Percentiles rank a stretch among this genome's conserved stretches.
Conservation (phyloP, 176 grass and related monocot genomes). For the Avena eriantha region DNA sequence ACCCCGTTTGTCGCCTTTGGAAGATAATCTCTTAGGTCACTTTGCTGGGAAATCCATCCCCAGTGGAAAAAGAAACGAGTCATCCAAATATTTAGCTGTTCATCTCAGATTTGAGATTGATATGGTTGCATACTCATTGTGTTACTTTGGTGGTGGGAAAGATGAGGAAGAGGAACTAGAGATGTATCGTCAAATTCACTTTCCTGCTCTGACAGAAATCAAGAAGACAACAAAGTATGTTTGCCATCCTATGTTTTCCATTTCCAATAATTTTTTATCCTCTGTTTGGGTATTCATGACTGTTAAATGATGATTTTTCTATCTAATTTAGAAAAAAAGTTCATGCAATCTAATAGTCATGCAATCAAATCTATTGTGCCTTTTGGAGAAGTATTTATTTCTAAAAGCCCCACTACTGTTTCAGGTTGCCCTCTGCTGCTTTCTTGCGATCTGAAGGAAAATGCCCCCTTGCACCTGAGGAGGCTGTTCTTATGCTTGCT, state of each 20-base stretch:
- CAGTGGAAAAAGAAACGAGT: conserved; percentile 37
- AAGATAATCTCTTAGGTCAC: conserved; percentile 79
- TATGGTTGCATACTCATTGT: conserved; percentile 98
- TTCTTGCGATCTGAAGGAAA: conserved; percentile 89
- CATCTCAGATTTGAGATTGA: conserved; percentile 98
- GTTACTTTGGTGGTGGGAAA: conserved; percentile 98
- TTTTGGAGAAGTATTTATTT: neutral
- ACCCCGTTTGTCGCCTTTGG: conserved; percentile 48
- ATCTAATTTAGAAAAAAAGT: neutral
- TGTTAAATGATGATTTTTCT: neutral
- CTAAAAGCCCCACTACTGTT: conserved; percentile 30
- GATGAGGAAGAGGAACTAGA: conserved; percentile 95
- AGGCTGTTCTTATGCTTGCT: conserved; percentile 95
- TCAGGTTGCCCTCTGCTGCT: conserved; percentile 83
- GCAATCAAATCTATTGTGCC: conserved; percentile 23
- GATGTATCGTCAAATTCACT: conserved; percentile 79
- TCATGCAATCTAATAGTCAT: conserved; percentile 2
- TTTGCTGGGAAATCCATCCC: conserved; percentile 54
- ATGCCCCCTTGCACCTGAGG: conserved; percentile 96
- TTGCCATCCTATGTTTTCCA: conserved; percentile 19
- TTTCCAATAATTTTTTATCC: neutral
- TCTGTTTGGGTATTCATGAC: neutral
- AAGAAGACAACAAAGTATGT: conserved; percentile 90
- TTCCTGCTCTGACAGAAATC: conserved; percentile 82
- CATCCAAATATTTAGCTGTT: conserved; percentile 84